Base-by-base conservation (phyloP, 2,329 filamentous ascomycete species). In the Ophiocordyceps camponoti-saundersi region DNA sequence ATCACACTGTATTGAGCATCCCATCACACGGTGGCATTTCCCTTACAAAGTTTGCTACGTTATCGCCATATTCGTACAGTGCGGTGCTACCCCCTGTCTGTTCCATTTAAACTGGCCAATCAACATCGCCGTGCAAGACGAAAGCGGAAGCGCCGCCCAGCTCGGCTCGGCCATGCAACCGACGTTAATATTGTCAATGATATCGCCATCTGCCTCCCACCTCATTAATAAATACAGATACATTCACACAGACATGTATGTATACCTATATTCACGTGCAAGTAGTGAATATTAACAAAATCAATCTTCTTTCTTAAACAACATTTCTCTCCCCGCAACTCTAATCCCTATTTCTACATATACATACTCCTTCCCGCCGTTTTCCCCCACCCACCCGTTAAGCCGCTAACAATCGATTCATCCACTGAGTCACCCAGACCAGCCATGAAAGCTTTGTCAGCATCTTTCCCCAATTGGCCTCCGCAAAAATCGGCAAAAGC, bases 401-500 rank as follows among this genome's bases (percentile, higher is more conserved):
- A 34, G 11, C 30, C 30, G 30, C 29, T n/a, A n/a, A n/a, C n/a
- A n/a, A n/a, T n/a, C n/a, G n/a, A n/a, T n/a, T n/a, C n/a, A n/a
- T n/a, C n/a, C n/a, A n/a, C n/a, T n/a, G n/a, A n/a, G n/a, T n/a
- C n/a, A n/a, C n/a, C n/a, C n/a, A n/a, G n/a, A n/a, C n/a, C n/a
- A n/a, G n/a, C 29, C 30, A 34, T 3, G 30, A 12, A 34, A 34
- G 16, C 30, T 34, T 15, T n/a, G n/a, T n/a, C n/a, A n/a, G 30
- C 11, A 34, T 34, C 30, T 34, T 34, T 34, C 30, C 16, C 30
- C 30, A 10, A 8, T 12, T n/a, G 32, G 10, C 32, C 10, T 36
- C 6, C 32, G 32, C 16, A 45, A 39, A 47, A 48, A 44, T 80
- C 47, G 85, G 42, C 15, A 54, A 50, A 49, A 48, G 47, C 45